Base-by-base conservation (phyloP, 169 alveolate species). In the Plasmodium cynomolgi region DNA sequence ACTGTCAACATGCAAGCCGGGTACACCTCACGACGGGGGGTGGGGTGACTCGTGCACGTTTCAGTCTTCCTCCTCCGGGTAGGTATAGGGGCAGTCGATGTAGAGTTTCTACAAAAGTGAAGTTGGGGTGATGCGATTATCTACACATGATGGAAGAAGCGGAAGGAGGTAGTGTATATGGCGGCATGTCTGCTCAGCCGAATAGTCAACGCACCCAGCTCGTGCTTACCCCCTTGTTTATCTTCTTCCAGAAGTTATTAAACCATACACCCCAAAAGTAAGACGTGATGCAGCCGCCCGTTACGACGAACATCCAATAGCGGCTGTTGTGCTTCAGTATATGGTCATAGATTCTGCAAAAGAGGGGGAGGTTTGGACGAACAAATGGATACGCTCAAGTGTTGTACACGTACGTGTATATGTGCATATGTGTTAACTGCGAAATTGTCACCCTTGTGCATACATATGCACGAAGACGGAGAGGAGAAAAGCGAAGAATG, bases 181-280 rank as follows among this genome's bases (percentile, higher is more conserved):
- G 37, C 54, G 31, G 56, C 26, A 41, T 77, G 62, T 77, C n/a
- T 77, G 23, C 15, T 26, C 7, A 1, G 37, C n/a, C 11, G 3
- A 68, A 68, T 20, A 68, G 4, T 50, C 0, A 26, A 8, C 62
- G 7, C 41, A 20, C 39, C 5, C 50, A 5, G 15, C 17, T 83
- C 20, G 1, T 84, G 1, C 75, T 33, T 90, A 90, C 94, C 83
- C 94, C 94, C 54, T 90, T 90, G 34, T 90, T 90, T 80, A 90
- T 81, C 37, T 37, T 68, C 83, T 90, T 90, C 94, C 94, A 90
- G 33, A 50, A 33, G 17, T 90, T 90, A 41, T 90, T 90, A 39
- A 90, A 90, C 94, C 94, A 90, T 2, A 90, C 54, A 1, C 94
- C 84, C 94, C 94, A 90, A 90, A 90, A 90, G 71, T 90, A 90